These are phyloP conservation scores for Saccharomycopsis sp. DNA, from an alignment of 805 yeast species.

Conservation along the genomic window DNA sequence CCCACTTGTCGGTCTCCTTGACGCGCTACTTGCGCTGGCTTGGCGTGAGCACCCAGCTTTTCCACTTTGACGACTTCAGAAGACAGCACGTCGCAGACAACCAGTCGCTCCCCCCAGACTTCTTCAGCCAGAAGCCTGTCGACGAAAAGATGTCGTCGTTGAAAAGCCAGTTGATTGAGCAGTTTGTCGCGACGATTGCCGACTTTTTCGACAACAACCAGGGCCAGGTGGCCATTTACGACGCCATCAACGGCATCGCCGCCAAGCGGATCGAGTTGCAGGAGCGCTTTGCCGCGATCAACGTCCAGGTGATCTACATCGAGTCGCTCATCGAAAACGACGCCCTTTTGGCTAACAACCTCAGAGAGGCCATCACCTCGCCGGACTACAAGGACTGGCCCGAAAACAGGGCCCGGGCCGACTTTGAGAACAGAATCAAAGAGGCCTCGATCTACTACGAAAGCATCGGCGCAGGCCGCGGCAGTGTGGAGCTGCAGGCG, in stretches of 20 bases:
- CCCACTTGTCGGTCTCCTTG: conserved; percentile 83
- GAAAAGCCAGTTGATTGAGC: conserved; percentile 51
- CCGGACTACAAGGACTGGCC: conserved; percentile 83
- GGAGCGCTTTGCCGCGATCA: conserved; percentile 44
- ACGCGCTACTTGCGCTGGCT: conserved; percentile 93
- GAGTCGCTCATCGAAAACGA: conserved; percentile 80
- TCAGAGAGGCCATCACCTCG: conserved; percentile 76
- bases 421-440: conserved; percentile 68
- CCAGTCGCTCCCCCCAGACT: conserved; percentile 57
- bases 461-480: conserved; percentile 43
- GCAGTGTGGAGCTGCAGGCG: conserved; percentile 34
- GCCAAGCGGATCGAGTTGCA: conserved; percentile 57
- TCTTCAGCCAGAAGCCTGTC: conserved; percentile 39
- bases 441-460: conserved; percentile 64
- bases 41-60: conserved; percentile 87
- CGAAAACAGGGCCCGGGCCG: conserved; percentile 63
- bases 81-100: conserved; percentile 37
- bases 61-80: conserved; percentile 89
- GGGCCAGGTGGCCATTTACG: conserved; percentile 95
- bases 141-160: conserved; percentile 40
- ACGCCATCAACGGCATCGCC: conserved; percentile 83
- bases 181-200: conserved; percentile 63
- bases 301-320: conserved; percentile 76
- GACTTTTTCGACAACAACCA: conserved; percentile 63
- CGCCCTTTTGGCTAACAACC: conserved; percentile 61